phyloP scores from a whole-genome alignment of 169 alveolate species.

The Plasmodium sp. region DNA sequence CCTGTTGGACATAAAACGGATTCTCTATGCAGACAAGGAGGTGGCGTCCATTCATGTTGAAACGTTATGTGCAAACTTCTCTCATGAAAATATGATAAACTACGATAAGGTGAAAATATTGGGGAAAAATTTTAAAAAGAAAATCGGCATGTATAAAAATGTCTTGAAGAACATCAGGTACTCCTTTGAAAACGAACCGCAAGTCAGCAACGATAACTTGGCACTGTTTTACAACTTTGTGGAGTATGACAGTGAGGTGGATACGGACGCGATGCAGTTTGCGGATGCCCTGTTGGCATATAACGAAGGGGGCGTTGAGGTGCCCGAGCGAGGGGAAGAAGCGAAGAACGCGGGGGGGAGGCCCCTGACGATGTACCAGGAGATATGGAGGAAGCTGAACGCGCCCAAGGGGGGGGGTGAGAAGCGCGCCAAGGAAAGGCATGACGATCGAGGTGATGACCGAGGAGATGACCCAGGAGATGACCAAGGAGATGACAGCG shows the following conservation, averaged over 20 bases:
- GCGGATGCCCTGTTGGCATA: slow-evolving; percentile 5
- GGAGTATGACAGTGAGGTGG: background rate
- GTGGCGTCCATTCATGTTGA: background rate
- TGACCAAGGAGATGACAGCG: background rate
- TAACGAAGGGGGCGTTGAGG: background rate
- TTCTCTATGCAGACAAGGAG: background rate
- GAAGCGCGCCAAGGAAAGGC: background rate
- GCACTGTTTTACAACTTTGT: slow-evolving; percentile 22
- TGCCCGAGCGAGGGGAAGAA: background rate
- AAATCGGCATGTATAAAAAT: background rate
- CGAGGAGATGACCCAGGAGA: background rate
- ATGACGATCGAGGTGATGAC: background rate
- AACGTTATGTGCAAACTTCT: background rate
- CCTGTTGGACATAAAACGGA: background rate
- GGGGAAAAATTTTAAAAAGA: slow-evolving; percentile 1
- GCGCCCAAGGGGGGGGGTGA: background rate
- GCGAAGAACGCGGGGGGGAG: background rate
- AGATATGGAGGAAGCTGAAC: background rate
- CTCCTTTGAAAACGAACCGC: slow-evolving; percentile 3
- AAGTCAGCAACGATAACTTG: background rate
- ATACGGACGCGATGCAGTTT: background rate
- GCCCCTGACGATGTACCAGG: background rate
- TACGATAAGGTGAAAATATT: background rate
- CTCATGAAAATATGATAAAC: slow-evolving; percentile 15
- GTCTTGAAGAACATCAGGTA: background rate